A percentile compares a stretch with the other conserved stretches of the same genome.
Conservation (phyloP, 2,329 filamentous ascomycete genomes). For the Pseudocercospora ulei region DNA sequence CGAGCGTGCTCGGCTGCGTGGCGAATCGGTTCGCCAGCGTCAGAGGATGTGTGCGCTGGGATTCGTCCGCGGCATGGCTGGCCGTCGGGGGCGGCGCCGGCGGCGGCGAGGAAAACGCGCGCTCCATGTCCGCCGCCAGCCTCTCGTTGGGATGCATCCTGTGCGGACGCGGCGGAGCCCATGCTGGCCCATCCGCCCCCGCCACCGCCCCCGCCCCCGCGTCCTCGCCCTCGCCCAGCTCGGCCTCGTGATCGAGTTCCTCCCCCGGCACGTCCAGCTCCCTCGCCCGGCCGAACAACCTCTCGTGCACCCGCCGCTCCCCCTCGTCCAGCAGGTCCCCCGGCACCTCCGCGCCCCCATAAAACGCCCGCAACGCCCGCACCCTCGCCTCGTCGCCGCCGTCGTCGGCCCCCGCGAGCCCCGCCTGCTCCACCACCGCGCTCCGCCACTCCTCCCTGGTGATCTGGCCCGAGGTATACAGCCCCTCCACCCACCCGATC, state of each 20-base stretch:
- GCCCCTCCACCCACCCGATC: constrained; percentile 16
- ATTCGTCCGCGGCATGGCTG: constrained; percentile 28
- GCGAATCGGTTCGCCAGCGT: constrained; percentile 65
- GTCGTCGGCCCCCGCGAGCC: constrained; percentile 10
- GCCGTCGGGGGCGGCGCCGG: too few species aligned
- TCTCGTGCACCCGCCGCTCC: constrained; percentile 66
- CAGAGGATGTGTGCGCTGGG: constrained; percentile 59
- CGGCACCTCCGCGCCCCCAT: constrained; percentile 57
- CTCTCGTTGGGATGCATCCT: constrained; percentile 50
- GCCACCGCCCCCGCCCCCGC: constrained; percentile 36
- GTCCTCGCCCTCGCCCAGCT: constrained; percentile 37
- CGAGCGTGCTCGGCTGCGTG: constrained; percentile 62
- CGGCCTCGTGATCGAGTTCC: constrained; percentile 50
- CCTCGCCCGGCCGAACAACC: constrained; percentile 65
- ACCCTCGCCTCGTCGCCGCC: constrained; percentile 15
- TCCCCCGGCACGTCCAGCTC: constrained; percentile 38
- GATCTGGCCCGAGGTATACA: constrained; percentile 20
- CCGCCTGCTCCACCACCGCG: constrained; percentile 17
- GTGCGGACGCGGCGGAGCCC: too few species aligned
- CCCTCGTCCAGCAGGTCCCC: constrained; percentile 57
- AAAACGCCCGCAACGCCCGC: constrained; percentile 18
- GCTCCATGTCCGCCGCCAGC: constrained; percentile 25
- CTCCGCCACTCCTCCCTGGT: constrained; percentile 21
- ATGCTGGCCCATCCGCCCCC: too few species aligned
- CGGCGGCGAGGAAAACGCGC: constrained; percentile 38